These are phyloP conservation scores for Auricularia sp. DNA, from an alignment of 768 basidiomycete species.

Conservation along the genomic window DNA sequence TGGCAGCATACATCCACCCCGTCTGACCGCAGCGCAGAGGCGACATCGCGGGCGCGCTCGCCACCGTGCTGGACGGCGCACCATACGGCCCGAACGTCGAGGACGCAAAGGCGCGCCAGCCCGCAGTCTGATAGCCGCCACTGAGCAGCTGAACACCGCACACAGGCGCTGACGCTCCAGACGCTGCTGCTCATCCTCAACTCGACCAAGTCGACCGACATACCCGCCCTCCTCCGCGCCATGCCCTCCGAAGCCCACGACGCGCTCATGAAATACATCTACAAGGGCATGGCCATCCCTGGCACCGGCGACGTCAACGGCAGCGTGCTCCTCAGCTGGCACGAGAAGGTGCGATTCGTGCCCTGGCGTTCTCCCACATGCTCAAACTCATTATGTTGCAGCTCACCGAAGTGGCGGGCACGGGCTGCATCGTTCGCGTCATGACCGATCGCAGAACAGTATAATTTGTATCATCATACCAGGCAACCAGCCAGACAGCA, in stretches of 20 bases:
- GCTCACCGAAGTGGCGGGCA: conserved; percentile 90
- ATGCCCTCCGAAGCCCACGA: conserved; percentile 73
- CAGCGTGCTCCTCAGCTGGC: conserved; percentile 77
- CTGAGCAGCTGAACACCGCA: neutral
- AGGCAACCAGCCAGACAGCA: no score
- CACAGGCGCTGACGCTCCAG: conserved; percentile 66
- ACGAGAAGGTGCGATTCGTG: conserved; percentile 70
- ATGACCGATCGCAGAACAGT: conserved; percentile 60
- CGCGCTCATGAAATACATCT: conserved; percentile 93
- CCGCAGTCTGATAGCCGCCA: neutral
- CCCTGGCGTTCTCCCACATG: neutral
- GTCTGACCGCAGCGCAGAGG: conserved; percentile 37
- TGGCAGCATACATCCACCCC: neutral
- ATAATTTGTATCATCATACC: conserved; percentile 20
- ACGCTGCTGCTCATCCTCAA: conserved; percentile 83
- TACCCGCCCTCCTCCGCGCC: conserved; percentile 60
- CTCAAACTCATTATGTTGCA: conserved; percentile 21
- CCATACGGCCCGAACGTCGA: conserved; percentile 86
- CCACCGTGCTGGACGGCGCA: conserved; percentile 58
- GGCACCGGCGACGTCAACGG: conserved; percentile 55
- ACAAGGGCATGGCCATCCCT: conserved; percentile 83
- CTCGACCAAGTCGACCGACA: conserved; percentile 85
- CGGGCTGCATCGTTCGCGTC: conserved; percentile 86
- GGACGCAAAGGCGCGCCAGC: conserved; percentile 72
- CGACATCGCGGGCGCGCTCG: conserved; percentile 66